Percentiles rank a stretch among this genome's conserved stretches.
phyloP scores from a whole-genome alignment of 345 rosid species.

The Microthlaspi erraticum region DNA sequence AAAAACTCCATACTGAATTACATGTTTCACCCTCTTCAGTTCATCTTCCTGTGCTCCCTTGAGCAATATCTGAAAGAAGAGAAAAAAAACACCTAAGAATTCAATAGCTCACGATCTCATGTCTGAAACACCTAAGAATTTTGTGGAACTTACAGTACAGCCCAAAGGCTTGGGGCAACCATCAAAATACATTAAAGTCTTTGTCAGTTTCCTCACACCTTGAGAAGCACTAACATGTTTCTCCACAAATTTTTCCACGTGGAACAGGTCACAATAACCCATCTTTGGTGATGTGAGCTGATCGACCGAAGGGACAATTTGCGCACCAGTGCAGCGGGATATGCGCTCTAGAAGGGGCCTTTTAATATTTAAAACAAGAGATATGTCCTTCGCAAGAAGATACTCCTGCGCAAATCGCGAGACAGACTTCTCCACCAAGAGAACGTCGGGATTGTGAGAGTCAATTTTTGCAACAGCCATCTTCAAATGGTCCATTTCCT shows the following conservation, averaged over 20 bases:
- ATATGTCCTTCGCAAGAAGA: conserved; percentile 88
- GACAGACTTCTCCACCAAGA: conserved; percentile 96
- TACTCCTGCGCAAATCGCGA: conserved; percentile 93
- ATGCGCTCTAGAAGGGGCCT: conserved; percentile 91
- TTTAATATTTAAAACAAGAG: conserved; percentile 92
- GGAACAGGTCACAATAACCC: conserved; percentile 85
- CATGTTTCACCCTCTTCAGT: conserved; percentile 94
- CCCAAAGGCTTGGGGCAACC: conserved; percentile 99
- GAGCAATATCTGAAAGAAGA: conserved; percentile 73
- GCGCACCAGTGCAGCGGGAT: conserved; percentile 96
- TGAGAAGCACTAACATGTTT: conserved; percentile 78
- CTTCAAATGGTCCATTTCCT: conserved; percentile 99
- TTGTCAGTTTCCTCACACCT: conserved; percentile 71
- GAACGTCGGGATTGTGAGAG: conserved; percentile 82
- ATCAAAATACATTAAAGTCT: conserved; percentile 94
- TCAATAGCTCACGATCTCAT: conserved; percentile 6
- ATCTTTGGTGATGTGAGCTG: conserved; percentile 82
- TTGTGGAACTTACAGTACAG: conserved; percentile 78
- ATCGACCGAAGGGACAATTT: conserved; percentile 88
- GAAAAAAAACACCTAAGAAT: conserved; percentile 27
- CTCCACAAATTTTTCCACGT: conserved; percentile 84
- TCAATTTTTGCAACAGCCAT: conserved; percentile 95
- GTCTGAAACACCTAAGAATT: conserved; percentile 17
- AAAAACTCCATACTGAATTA: conserved; percentile 94
- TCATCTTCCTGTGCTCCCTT: conserved; percentile 93